phyloP scores from a whole-genome alignment of 306 rosid genomes.

The Luffa acutangula region DNA sequence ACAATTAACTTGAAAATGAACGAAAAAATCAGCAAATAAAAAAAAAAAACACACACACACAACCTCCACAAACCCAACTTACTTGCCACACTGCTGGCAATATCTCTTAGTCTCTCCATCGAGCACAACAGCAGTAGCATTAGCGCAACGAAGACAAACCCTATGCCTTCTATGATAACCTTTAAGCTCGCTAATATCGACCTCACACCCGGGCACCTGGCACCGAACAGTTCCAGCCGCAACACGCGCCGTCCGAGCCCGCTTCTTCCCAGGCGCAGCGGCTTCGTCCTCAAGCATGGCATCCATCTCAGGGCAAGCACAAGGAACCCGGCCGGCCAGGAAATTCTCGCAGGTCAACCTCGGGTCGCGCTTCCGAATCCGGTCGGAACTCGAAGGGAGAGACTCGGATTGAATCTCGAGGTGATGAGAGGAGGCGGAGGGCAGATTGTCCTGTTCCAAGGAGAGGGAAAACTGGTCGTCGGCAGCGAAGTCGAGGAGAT shows the following conservation, averaged over 20 bases:
- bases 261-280: conserved; percentile 53
- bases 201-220: conserved; percentile 84
- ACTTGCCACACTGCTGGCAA: conserved; percentile 99
- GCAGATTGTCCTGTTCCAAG: conserved; percentile 6
- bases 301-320: conserved; percentile 94
- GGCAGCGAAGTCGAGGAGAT: conserved; percentile 41
- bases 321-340: conserved; percentile 78
- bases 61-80: conserved; percentile 10
- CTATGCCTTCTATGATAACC: conserved; percentile 86
- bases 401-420: conserved; percentile 1
- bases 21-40: not conserved
- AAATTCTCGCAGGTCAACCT: conserved; percentile 69
- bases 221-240: conserved; percentile 37
- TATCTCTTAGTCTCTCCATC: conserved; percentile 64
- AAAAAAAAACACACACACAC: not conserved
- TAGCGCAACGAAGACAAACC: conserved; percentile 82
- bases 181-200: conserved; percentile 68
- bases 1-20: not conserved
- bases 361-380: conserved; percentile 86
- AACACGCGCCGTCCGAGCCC: conserved; percentile 37
- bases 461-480: conserved; percentile 24
- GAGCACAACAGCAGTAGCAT: conserved; percentile 46
- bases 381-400: conserved; percentile 1
- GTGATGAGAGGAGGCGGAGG: not conserved
- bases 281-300: conserved; percentile 47